Percentiles rank a stretch among this genome's conserved stretches.
These are phyloP conservation scores for Megacollybia marginata DNA, from an alignment of 768 basidiomycete species.

Conservation along the genomic window DNA sequence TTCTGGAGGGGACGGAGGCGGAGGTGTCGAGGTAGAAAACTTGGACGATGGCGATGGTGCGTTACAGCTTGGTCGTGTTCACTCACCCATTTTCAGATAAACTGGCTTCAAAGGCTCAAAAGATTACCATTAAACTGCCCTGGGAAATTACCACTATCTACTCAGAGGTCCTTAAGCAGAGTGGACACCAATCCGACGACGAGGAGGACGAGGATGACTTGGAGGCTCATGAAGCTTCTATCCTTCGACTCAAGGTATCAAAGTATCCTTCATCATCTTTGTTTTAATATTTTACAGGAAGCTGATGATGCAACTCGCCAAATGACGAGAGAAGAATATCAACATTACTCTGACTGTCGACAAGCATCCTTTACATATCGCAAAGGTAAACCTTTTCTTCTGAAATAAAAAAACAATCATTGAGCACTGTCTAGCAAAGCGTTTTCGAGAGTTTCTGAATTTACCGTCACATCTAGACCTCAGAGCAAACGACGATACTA, in stretches of 20 bases:
- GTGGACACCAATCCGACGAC: slow-evolving; percentile 80
- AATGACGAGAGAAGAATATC: slow-evolving; percentile 97
- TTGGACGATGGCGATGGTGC: slow-evolving; percentile 80
- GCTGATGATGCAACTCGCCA: slow-evolving; percentile 91
- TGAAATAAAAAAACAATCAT: neutral
- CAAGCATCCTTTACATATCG: slow-evolving; percentile 96
- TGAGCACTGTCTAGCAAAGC: slow-evolving; percentile 56
- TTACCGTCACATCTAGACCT: slow-evolving; percentile 81
- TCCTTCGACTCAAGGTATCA: slow-evolving; percentile 69
- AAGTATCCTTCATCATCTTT: neutral
- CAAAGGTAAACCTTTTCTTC: slow-evolving; percentile 53
- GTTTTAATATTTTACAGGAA: slow-evolving; percentile 43
- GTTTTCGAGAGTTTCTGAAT: slow-evolving; percentile 92
- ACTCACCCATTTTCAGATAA: slow-evolving; percentile 43
- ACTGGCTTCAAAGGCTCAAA: slow-evolving; percentile 76
- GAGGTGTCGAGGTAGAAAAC: slow-evolving; percentile 74
- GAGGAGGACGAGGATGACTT: slow-evolving; percentile 96
- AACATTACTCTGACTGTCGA: slow-evolving; percentile 93
- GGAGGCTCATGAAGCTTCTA: slow-evolving; percentile 92
- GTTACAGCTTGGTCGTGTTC: slow-evolving; percentile 8
- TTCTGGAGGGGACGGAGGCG: slow-evolving; percentile 74
- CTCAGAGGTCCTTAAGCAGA: slow-evolving; percentile 72
- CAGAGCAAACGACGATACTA: slow-evolving; percentile 87
- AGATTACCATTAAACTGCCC: slow-evolving; percentile 90
- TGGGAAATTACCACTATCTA: slow-evolving; percentile 95